Percentiles rank a stretch among this genome's conserved stretches.
phyloP scores from a whole-genome alignment of 257 asterid genomes.

The Jasminum sambac region DNA sequence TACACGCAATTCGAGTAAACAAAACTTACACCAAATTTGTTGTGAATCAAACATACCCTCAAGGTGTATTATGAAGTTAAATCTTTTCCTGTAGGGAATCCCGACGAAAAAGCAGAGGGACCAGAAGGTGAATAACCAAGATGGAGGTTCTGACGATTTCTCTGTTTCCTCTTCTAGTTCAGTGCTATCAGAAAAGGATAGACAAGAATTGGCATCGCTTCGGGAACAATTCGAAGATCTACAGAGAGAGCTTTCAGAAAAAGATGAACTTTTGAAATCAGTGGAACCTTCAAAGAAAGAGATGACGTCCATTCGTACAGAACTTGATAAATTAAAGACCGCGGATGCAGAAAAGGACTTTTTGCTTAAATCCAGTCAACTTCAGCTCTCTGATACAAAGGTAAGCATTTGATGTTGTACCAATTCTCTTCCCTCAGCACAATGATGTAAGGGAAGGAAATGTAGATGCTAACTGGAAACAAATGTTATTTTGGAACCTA shows the following conservation, averaged over 20 bases:
- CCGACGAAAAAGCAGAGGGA: slow-evolving; percentile 51
- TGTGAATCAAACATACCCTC: too few species aligned
- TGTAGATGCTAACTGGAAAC: neutral
- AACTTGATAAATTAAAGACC: slow-evolving; percentile 49
- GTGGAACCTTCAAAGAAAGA: slow-evolving; percentile 59
- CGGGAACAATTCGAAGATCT: slow-evolving; percentile 77
- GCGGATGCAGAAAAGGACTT: slow-evolving; percentile 72
- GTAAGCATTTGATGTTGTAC: slow-evolving; percentile 29
- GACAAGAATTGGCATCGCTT: slow-evolving; percentile 65
- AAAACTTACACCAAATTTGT: too few species aligned
- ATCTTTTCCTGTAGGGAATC: slow-evolving; percentile 46
- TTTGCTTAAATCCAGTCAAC: slow-evolving; percentile 61
- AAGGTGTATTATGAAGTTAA: slow-evolving; percentile 22
- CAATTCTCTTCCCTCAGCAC: neutral
- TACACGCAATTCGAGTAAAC: too few species aligned
- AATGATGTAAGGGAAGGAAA: neutral
- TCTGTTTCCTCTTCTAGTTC: slow-evolving; percentile 55
- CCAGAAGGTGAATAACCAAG: slow-evolving; percentile 38
- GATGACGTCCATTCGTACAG: slow-evolving; percentile 46
- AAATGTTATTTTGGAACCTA: neutral
- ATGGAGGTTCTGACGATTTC: slow-evolving; percentile 46
- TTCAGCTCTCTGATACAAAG: slow-evolving; percentile 85
- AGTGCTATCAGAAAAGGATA: slow-evolving; percentile 60
- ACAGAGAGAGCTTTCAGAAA: slow-evolving; percentile 62
- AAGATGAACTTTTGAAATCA: slow-evolving; percentile 73